These are phyloP conservation scores for Paecilomyces fulvus DNA, from an alignment of 2,329 filamentous ascomycete species.

Conservation along the genomic window DNA sequence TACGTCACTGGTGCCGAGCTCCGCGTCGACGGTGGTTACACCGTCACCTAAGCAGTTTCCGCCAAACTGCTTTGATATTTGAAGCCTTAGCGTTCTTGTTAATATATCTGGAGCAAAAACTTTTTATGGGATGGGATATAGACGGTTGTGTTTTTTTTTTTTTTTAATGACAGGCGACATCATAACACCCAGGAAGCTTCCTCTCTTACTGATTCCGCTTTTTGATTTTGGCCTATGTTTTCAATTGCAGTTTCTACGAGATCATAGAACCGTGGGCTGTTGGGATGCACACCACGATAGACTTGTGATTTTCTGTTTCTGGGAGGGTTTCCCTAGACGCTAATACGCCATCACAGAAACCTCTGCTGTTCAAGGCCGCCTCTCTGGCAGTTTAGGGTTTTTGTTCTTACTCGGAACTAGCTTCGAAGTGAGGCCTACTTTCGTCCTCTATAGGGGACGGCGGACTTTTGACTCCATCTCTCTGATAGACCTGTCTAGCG, in stretches of 20 bases:
- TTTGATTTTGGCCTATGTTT: background rate
- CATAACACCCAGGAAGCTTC: background rate
- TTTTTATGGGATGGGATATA: background rate
- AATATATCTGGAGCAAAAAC: background rate
- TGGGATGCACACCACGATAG: background rate
- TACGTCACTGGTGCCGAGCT: conserved; percentile 72
- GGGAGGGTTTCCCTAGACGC: background rate
- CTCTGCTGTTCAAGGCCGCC: background rate
- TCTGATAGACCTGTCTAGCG: background rate
- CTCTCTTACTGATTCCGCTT: background rate
- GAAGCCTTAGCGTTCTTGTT: background rate
- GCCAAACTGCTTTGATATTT: background rate
- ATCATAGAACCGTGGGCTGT: background rate
- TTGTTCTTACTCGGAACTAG: background rate
- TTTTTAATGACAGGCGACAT: background rate
- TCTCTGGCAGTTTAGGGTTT: background rate
- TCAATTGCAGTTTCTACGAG: background rate
- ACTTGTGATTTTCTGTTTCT: background rate
- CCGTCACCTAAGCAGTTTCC: conserved; percentile 52
- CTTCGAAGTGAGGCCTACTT: background rate
- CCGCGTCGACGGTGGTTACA: conserved; percentile 81
- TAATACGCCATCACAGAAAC: background rate
- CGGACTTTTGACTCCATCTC: background rate
- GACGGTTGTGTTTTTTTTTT: background rate
- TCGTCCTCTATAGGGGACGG: background rate